Conservation (phyloP, 1,284 basidiomycete genomes). For the Inonotus obliquus region DNA sequence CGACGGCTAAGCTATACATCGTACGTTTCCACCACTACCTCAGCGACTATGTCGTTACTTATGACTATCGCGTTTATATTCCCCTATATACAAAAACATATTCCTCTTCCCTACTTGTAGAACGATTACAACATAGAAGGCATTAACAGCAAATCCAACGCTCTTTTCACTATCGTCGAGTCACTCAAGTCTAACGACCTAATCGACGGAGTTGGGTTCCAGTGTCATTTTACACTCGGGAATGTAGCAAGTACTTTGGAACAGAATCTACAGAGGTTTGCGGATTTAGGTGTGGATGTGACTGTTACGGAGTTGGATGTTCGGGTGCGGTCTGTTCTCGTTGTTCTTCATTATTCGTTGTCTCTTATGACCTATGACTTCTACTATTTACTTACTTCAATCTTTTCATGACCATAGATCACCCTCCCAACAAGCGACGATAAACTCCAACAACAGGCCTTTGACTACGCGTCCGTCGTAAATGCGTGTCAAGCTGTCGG, state of each 20-base stretch:
- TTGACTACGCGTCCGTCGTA: conserved; percentile 51
- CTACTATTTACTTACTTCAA: not conserved
- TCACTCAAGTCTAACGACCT: conserved; percentile 39
- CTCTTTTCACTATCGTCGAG: conserved; percentile 46
- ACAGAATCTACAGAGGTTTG: conserved; percentile 42
- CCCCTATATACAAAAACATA: not conserved
- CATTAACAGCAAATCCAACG: conserved; percentile 46
- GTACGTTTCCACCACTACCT: conserved; percentile 9
- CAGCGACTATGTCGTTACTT: not conserved
- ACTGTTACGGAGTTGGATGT: conserved; percentile 59
- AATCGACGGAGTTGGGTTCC: conserved; percentile 52
- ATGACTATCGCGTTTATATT: no score
- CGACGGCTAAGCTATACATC: conserved; percentile 28
- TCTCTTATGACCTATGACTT: not conserved
- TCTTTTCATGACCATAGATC: conserved; percentile 29
- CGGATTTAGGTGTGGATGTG: conserved; percentile 50
- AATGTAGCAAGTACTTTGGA: conserved; percentile 41
- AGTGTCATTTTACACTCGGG: conserved; percentile 46
- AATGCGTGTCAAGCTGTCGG: conserved; percentile 46
- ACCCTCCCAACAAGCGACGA: conserved; percentile 44
- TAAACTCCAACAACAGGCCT: conserved; percentile 45
- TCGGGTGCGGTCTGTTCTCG: conserved; percentile 28
- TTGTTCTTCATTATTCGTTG: not conserved
- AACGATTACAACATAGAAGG: conserved; percentile 57
- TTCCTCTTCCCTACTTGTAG: not conserved